phyloP scores from a whole-genome alignment of 2,329 filamentous ascomycete genomes.

The Colletotrichum paranaense region DNA sequence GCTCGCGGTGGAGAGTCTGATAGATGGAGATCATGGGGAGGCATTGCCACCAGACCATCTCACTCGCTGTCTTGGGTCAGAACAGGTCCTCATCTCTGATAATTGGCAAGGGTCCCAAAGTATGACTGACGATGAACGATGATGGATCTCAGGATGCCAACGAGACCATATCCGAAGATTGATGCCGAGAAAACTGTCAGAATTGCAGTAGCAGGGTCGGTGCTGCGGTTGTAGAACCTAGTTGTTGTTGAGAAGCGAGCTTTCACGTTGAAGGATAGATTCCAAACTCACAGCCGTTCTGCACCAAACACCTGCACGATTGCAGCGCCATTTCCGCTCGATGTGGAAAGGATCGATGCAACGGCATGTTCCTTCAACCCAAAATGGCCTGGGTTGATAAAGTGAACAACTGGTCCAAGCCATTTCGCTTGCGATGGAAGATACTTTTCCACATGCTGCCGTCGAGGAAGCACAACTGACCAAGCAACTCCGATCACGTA shows the following conservation, averaged over 20 bases:
- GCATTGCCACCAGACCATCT: constrained; percentile 36
- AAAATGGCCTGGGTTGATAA: constrained; percentile 33
- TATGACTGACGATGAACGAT: constrained; percentile 26
- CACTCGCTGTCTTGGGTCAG: constrained; percentile 9
- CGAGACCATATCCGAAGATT: constrained; percentile 26
- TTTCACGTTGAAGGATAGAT: too few species aligned
- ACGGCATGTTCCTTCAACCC: constrained; percentile 33
- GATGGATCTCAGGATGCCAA: constrained; percentile 24
- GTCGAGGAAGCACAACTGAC: constrained; percentile 31
- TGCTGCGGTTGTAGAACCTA: constrained; percentile 31
- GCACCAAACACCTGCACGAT: constrained; percentile 32
- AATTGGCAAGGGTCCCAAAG: not conserved
- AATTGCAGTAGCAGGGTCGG: constrained; percentile 28
- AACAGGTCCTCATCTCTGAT: not conserved
- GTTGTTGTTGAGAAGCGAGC: too few species aligned
- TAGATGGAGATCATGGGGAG: constrained; percentile 34
- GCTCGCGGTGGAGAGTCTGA: constrained; percentile 31
- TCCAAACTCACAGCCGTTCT: constrained; percentile 20
- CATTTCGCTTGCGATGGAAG: constrained; percentile 30
- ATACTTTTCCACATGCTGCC: constrained; percentile 31
- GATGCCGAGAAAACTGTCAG: constrained; percentile 32
- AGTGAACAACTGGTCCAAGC: constrained; percentile 30
- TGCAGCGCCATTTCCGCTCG: constrained; percentile 30
- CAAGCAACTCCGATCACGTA: constrained; percentile 34
- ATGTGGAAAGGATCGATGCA: constrained; percentile 31